Conservation (phyloP, 441 rosid species). For the Corymbia calophylla region DNA sequence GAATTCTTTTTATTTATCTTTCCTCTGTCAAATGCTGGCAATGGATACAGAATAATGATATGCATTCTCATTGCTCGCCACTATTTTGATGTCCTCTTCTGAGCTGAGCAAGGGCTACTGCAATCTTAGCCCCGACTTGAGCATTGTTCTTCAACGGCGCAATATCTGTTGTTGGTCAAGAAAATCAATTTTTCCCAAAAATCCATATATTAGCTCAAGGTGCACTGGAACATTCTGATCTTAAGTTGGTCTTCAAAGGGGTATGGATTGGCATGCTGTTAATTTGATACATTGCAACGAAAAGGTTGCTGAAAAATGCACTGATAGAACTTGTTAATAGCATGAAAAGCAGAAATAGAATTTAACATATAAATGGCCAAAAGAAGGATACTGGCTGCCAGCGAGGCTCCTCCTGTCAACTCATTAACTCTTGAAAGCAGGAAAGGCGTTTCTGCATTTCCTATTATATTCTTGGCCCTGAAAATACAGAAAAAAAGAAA, state of each 20-base stretch:
- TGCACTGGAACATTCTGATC: background rate
- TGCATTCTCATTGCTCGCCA: constrained; percentile 16
- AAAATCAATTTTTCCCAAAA: constrained; percentile 7
- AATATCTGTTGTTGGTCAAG: constrained; percentile 53
- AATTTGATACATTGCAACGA: background rate
- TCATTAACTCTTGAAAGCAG: constrained; percentile 72
- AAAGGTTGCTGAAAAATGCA: background rate
- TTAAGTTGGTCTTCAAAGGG: background rate
- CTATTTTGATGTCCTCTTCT: constrained; percentile 6
- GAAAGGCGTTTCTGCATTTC: constrained; percentile 88
- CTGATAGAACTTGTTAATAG: background rate
- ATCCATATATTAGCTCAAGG: background rate
- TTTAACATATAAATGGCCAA: background rate
- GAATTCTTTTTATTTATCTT: background rate
- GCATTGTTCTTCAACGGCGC: constrained; percentile 86
- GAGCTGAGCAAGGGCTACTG: constrained; percentile 59
- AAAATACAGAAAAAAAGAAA: background rate
- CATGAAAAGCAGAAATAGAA: background rate
- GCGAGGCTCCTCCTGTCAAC: constrained; percentile 78
- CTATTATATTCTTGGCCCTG: constrained; percentile 69
- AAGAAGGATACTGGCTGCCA: constrained; percentile 87
- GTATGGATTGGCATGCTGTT: background rate
- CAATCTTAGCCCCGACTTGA: constrained; percentile 55
- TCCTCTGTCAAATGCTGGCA: background rate
- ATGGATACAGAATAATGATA: background rate